Percentiles rank a stretch among this genome's conserved stretches.
Evolutionary conservation across 768 basidiomycete genomes (phyloP).

Genomic region (Pisolithus microcarpus): DNA sequence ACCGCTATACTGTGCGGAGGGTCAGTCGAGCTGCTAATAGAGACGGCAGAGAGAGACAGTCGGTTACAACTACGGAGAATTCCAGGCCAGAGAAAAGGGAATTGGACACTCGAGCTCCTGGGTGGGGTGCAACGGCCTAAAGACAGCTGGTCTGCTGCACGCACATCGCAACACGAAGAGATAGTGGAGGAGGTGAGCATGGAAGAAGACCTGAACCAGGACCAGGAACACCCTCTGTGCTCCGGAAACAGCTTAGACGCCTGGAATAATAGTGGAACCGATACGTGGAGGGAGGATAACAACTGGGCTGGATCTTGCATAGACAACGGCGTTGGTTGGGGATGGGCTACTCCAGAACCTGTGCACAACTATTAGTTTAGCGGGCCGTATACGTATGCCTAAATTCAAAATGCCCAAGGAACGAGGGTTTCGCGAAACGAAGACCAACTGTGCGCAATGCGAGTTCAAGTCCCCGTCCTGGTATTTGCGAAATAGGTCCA

Average conservation of each 20-base stretch:
- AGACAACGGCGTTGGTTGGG: not conserved
- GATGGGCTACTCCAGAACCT: not conserved
- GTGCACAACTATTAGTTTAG: not conserved
- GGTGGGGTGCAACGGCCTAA: slow-evolving; percentile 13
- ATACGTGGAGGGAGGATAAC: not conserved
- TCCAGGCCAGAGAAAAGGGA: slow-evolving; percentile 12
- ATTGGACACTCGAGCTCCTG: slow-evolving; percentile 27
- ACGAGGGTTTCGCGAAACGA: too few species aligned
- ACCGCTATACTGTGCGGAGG: slow-evolving; percentile 30
- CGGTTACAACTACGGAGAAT: slow-evolving; percentile 18
- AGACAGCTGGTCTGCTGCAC: slow-evolving; percentile 3
- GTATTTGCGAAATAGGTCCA: too few species aligned
- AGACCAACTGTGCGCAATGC: too few species aligned
- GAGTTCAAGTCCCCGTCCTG: too few species aligned
- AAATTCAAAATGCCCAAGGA: too few species aligned
- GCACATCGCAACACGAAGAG: slow-evolving; percentile 3
- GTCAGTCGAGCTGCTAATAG: slow-evolving; percentile 22
- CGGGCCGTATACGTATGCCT: too few species aligned
- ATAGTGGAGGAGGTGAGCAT: slow-evolving; percentile 9
- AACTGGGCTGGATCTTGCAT: not conserved
- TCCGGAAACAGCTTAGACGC: not conserved
- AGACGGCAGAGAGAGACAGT: slow-evolving; percentile 17
- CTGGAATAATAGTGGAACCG: not conserved
- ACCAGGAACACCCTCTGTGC: slow-evolving; percentile 8
- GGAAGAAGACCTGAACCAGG: slow-evolving; percentile 13